Conservation (phyloP, 805 yeast genomes). For the Ogataea methanolica region DNA sequence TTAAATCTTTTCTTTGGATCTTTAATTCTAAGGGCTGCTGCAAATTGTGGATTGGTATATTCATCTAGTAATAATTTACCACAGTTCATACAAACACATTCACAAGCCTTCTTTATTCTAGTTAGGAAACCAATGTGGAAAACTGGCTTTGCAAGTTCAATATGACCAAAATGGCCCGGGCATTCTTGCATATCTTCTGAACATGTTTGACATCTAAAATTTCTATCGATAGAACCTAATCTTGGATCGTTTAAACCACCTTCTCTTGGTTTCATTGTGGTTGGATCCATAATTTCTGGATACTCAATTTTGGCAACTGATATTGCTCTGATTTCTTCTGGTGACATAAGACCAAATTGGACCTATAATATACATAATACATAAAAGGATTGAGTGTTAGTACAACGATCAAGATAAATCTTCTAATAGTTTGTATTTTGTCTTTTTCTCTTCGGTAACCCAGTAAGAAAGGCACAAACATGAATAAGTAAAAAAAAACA, state of each 20-base stretch:
- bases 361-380: slow-evolving; percentile 38
- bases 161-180: slow-evolving; percentile 99
- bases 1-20: slow-evolving; percentile 96
- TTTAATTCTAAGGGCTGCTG: slow-evolving; percentile 80
- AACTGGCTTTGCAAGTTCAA: slow-evolving; percentile 96
- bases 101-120: slow-evolving; percentile 91
- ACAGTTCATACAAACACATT: slow-evolving; percentile 98
- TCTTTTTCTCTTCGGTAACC: no score
- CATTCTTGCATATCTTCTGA: slow-evolving; percentile 99
- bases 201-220: slow-evolving; percentile 97
- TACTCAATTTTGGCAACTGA: slow-evolving; percentile 97
- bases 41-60: slow-evolving; percentile 65
- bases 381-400: slow-evolving; percentile 1
- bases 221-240: slow-evolving; percentile 94
- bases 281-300: slow-evolving; percentile 99
- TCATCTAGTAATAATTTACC: slow-evolving; percentile 92
- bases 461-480: neutral
- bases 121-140: slow-evolving; percentile 95
- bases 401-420: slow-evolving; percentile 1
- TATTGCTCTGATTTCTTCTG: slow-evolving; percentile 95
- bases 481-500: slow-evolving; percentile 22
- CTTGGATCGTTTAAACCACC: slow-evolving; percentile 98
- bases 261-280: slow-evolving; percentile 89
- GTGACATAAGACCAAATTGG: slow-evolving; percentile 96
- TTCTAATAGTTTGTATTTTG: neutral